A percentile compares a stretch with the other conserved stretches of the same genome.
Conservation (phyloP, 1,284 basidiomycete species). For the Golubevia pallescens region DNA sequence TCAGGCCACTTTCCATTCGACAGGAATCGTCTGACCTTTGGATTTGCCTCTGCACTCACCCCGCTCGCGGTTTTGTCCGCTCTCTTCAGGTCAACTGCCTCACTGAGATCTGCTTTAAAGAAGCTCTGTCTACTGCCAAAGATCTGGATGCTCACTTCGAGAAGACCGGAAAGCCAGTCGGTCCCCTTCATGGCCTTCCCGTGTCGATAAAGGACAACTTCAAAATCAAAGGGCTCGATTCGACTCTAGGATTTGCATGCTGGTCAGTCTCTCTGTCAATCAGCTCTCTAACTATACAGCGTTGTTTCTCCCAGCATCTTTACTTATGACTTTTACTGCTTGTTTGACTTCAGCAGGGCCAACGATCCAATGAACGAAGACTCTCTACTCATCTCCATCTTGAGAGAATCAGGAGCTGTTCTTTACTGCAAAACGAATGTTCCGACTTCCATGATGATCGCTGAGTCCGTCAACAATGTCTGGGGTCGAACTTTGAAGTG, state of each 20-base stretch:
- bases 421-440: constrained; percentile 34
- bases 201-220: constrained; percentile 38
- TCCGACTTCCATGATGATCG: constrained; percentile 36
- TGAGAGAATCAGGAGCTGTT: constrained; percentile 26
- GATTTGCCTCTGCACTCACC: background rate
- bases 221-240: constrained; percentile 13
- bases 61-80: too few relatives aligned
- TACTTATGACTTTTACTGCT: too few relatives aligned
- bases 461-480: constrained; percentile 28
- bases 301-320: too few relatives aligned
- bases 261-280: constrained; percentile 14
- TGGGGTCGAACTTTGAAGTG: constrained; percentile 25
- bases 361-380: constrained; percentile 20
- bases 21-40: background rate
- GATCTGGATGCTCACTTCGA: constrained; percentile 37
- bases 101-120: constrained; percentile 22
- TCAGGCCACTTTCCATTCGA: background rate
- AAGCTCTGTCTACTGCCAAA: constrained; percentile 26
- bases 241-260: constrained; percentile 32
- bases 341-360: too few relatives aligned
- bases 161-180: constrained; percentile 31
- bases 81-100: background rate
- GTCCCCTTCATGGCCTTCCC: constrained; percentile 46
- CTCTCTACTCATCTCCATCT: constrained; percentile 22
- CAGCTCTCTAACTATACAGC: too few relatives aligned